Base-by-base conservation (phyloP, 2,329 filamentous ascomycete species). In the Dactylellina leptospora region DNA sequence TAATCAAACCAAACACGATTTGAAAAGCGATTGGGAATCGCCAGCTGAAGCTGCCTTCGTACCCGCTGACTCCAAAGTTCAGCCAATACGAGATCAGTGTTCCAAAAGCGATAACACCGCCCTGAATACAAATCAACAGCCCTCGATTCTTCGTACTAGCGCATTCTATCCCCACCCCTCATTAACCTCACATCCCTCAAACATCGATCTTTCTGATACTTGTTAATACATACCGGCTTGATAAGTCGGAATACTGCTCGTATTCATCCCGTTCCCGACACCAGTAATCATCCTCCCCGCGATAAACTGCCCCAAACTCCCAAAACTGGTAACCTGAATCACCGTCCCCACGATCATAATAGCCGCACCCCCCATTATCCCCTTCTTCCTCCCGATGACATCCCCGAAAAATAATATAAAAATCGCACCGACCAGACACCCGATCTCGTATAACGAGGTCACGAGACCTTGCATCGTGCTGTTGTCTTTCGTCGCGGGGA, bases 11-110 rank as follows among this genome's bases (percentile, higher is more conserved):
- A 76, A 88, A 88, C 22, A 84, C 74, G 25, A 87, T 82, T 75
- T 85, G 84, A 76, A 86, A 84, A 3, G 83, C 84, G 16, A 88
- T 80, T 0, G 87, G 87, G 76, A 88, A 88, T 1, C 87, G 82
- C 87, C 87, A 83, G 18, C 81, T 80, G 10, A 86, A 80, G 70
- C 82, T 81, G 11, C 77, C 83, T 2, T 77, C 77, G 2, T 83
- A 81, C 74, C 84, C 86, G 2, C 71, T 76, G 25, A 76, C 81
- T 18, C 84, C 85, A 42, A 86, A 83, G 74, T 87, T 85, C 48
- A 88, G 81, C 86, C 86, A 88, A 78, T 87, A 87, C 2, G 82
- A 83, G 20, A 86, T 80, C 76, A 83, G 76, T 10, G 80, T 81
- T 45, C 81, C 81, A 40, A 83, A 83, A 10, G 82, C 82, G 63